Conservation (phyloP, 2,329 filamentous ascomycete species). For the Neofusicoccum sp. region DNA sequence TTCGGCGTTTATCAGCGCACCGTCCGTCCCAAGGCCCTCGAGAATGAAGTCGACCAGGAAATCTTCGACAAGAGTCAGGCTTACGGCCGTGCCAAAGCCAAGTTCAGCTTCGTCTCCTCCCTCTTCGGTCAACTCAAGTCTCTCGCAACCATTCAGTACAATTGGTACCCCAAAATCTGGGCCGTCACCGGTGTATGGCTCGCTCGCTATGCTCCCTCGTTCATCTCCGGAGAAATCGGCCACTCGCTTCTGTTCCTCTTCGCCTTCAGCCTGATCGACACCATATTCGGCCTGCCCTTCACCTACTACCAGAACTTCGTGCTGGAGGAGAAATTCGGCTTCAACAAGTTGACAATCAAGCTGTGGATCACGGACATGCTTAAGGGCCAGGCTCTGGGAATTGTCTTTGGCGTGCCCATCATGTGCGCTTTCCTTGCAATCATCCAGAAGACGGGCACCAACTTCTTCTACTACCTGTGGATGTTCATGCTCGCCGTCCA, state of each 20-base stretch:
- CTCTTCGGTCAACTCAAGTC: slow-evolving; percentile 89
- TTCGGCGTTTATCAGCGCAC: slow-evolving; percentile 82
- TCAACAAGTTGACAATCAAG: slow-evolving; percentile 95
- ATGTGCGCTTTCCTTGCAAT: slow-evolving; percentile 92
- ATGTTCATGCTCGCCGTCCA: slow-evolving; percentile 87
- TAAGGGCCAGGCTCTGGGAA: slow-evolving; percentile 82
- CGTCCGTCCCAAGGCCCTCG: slow-evolving; percentile 80
- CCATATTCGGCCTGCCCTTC: slow-evolving; percentile 75
- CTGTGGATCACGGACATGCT: slow-evolving; percentile 88
- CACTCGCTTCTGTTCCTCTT: slow-evolving; percentile 94
- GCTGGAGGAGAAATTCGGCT: slow-evolving; percentile 94
- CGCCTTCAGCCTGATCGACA: slow-evolving; percentile 79
- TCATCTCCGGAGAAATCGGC: slow-evolving; percentile 88
- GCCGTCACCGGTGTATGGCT: slow-evolving; percentile 75
- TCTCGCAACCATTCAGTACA: slow-evolving; percentile 83
- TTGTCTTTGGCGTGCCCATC: slow-evolving; percentile 82
- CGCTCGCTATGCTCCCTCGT: slow-evolving; percentile 70
- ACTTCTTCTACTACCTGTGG: slow-evolving; percentile 99
- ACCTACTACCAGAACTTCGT: slow-evolving; percentile 95
- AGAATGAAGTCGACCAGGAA: slow-evolving; percentile 83
- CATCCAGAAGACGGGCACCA: slow-evolving; percentile 87
- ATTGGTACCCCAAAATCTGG: slow-evolving; percentile 92
- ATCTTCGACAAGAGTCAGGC: slow-evolving; percentile 95
- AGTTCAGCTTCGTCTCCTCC: slow-evolving; percentile 79
- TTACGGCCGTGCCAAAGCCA: slow-evolving; percentile 94